A percentile compares a stretch with the other conserved stretches of the same genome.
These are phyloP conservation scores for Cenchrus americanus DNA, from an alignment of 176 grass and related monocot genomes.

Conservation along the genomic window DNA sequence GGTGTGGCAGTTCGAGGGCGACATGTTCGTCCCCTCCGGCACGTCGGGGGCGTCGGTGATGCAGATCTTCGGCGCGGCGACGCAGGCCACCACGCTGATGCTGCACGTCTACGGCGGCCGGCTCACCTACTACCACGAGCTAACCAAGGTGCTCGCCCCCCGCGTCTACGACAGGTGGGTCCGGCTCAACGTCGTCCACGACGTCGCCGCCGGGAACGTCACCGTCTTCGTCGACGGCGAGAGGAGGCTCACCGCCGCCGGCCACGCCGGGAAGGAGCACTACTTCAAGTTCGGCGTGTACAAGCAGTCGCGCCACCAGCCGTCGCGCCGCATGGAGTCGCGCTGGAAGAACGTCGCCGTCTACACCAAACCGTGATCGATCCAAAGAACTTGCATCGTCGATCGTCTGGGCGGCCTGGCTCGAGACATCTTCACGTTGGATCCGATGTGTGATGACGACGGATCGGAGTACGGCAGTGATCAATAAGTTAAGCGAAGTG, in stretches of 20 bases:
- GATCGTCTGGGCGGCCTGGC: no score
- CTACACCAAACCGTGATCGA: not conserved
- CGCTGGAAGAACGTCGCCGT: constrained; percentile 24
- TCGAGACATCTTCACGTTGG: no score
- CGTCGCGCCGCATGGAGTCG: constrained; percentile 41
- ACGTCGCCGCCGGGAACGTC: constrained; percentile 25
- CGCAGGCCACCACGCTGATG: constrained; percentile 46
- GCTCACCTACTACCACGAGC: constrained; percentile 28
- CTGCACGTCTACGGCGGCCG: constrained; percentile 41
- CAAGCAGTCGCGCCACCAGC: not conserved
- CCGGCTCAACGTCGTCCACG: constrained; percentile 53
- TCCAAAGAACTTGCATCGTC: no score
- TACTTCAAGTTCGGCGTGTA: constrained; percentile 61
- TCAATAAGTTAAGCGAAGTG: no score
- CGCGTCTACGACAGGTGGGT: constrained; percentile 29
- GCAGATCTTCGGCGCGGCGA: constrained; percentile 40
- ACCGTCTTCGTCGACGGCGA: constrained; percentile 43
- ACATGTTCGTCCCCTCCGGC: constrained; percentile 42
- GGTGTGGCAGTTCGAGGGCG: constrained; percentile 58
- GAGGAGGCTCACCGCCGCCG: not conserved
- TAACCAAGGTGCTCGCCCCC: not conserved
- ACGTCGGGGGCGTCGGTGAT: constrained; percentile 49
- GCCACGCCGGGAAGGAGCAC: constrained; percentile 20
- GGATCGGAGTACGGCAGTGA: no score
- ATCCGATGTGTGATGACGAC: no score